phyloP scores from a whole-genome alignment of 2,329 filamentous ascomycete species.

The Hypoxylon sp. region DNA sequence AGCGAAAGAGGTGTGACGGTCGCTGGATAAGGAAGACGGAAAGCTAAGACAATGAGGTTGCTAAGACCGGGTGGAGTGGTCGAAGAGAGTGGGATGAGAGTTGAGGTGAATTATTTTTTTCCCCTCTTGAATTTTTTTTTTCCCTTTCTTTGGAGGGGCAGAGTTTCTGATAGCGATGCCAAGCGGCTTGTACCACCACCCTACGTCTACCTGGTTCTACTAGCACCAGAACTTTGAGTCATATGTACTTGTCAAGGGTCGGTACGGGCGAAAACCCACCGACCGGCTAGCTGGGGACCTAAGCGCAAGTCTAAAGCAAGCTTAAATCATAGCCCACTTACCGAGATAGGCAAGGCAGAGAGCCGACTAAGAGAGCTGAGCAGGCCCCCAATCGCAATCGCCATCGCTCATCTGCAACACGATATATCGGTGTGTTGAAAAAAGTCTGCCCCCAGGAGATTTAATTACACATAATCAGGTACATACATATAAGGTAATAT shows the following conservation, averaged over 20 bases:
- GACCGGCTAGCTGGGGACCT: constrained; percentile 41
- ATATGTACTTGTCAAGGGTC: constrained; percentile 23
- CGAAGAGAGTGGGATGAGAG: constrained; percentile 44
- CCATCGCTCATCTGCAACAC: constrained; percentile 21
- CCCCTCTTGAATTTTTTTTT: constrained; percentile 33
- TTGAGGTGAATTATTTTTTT: constrained; percentile 41
- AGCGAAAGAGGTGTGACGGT: constrained; percentile 40
- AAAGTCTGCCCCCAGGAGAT: constrained; percentile 19
- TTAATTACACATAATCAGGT: constrained; percentile 35
- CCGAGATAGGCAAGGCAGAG: constrained; percentile 40
- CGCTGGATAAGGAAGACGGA: constrained; percentile 34
- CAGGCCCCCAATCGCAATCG: background rate
- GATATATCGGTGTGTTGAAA: constrained; percentile 28
- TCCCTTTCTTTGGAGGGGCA: constrained; percentile 38
- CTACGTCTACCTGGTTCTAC: constrained; percentile 15
- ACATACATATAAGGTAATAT: constrained; percentile 39
- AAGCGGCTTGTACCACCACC: constrained; percentile 23
- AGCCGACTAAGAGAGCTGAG: constrained; percentile 6
- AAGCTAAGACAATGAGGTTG: constrained; percentile 43
- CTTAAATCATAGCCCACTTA: constrained; percentile 45
- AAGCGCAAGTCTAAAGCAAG: constrained; percentile 39
- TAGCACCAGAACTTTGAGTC: background rate
- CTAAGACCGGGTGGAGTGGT: constrained; percentile 35
- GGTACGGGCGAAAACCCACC: constrained; percentile 32
- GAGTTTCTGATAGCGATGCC: constrained; percentile 24